Conservation (phyloP, 2,329 filamentous ascomycete species). For the Falciphora oryzae region DNA sequence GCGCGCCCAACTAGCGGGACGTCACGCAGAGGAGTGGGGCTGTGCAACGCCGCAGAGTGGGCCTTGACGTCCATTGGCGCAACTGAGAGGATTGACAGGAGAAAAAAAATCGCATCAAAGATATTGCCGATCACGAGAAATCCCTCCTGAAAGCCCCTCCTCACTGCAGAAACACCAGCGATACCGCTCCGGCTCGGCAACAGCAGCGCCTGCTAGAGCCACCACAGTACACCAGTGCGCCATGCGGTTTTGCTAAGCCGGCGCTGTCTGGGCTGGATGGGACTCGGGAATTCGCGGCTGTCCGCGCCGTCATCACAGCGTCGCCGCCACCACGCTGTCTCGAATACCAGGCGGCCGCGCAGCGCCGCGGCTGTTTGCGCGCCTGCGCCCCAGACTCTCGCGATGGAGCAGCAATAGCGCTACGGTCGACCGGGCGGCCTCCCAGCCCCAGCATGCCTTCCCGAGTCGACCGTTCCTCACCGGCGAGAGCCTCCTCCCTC, state of each 20-base stretch:
- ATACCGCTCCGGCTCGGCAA: background rate
- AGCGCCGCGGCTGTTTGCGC: slow-evolving; percentile 36
- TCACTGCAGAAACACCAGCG: background rate
- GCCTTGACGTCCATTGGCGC: background rate
- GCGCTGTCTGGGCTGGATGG: slow-evolving; percentile 14
- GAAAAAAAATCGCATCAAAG: background rate
- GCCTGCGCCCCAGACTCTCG: slow-evolving; percentile 32
- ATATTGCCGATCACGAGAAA: background rate
- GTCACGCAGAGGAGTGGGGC: background rate
- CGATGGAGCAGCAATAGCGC: slow-evolving; percentile 35
- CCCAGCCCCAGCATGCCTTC: slow-evolving; percentile 10
- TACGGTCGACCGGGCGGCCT: slow-evolving; percentile 33
- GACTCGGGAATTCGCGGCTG: background rate
- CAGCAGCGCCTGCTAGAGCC: no score
- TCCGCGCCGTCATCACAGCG: background rate
- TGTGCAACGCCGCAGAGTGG: background rate
- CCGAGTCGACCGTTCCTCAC: background rate
- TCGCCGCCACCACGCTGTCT: slow-evolving; percentile 35
- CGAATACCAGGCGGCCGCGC: slow-evolving; percentile 30
- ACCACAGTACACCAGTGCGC: no score
- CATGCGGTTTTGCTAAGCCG: no score
- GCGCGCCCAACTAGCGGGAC: background rate
- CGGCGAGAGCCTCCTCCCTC: background rate
- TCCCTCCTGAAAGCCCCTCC: background rate
- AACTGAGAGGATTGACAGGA: background rate